Evolutionary conservation across 2,329 filamentous ascomycete species (phyloP).

Genomic region (Neofusicoccum umdonicola): DNA sequence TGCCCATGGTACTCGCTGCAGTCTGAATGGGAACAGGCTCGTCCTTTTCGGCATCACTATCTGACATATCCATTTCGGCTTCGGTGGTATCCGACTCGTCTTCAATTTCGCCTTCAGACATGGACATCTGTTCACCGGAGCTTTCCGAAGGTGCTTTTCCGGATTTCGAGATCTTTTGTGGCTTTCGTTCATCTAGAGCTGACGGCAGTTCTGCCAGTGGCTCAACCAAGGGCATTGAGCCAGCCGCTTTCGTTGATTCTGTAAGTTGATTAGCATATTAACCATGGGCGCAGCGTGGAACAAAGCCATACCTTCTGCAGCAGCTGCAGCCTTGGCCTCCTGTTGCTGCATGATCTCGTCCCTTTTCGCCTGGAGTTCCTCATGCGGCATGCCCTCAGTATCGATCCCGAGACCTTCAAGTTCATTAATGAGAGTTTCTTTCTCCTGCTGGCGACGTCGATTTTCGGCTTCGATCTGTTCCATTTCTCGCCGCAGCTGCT

Average conservation of each 20-base stretch:
- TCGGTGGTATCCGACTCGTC: conserved; percentile 13
- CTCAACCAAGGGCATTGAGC: background rate
- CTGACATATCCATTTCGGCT: conserved; percentile 21
- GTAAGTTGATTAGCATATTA: background rate
- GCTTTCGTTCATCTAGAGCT: background rate
- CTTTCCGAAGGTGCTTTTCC: background rate
- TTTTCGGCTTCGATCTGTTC: conserved; percentile 39
- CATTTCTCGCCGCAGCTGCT: conserved; percentile 45
- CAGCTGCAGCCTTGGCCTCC: background rate
- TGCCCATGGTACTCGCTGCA: background rate
- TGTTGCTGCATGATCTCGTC: conserved; percentile 35
- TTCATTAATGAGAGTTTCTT: conserved; percentile 46
- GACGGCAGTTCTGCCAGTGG: background rate
- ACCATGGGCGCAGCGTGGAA: background rate
- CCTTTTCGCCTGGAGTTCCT: conserved; percentile 44
- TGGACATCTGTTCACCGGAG: conserved; percentile 3
- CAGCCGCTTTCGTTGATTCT: background rate
- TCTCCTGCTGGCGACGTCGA: conserved; percentile 40
- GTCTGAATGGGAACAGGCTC: background rate
- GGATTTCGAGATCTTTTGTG: no score
- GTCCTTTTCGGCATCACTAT: conserved; percentile 14
- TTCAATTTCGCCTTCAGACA: conserved; percentile 6
- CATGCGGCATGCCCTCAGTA: conserved; percentile 46
- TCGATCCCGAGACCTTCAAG: conserved; percentile 49
- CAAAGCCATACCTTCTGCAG: background rate